Evolutionary conservation across 805 yeast species (phyloP).

Genomic region (Ogataea paradorogensis): DNA sequence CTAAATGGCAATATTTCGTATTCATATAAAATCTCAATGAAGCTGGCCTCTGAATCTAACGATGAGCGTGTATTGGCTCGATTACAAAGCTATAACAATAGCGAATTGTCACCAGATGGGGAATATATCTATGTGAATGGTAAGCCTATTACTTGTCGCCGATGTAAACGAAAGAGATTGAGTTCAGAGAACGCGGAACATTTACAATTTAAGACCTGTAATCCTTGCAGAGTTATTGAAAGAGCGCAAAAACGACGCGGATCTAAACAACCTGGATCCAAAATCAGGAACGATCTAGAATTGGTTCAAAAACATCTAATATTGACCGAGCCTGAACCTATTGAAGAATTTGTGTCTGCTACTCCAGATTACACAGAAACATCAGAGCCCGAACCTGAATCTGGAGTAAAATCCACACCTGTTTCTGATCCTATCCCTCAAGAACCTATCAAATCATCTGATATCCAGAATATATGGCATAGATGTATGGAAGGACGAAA

Average conservation of each 20-base stretch:
- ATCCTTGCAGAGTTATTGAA: slow-evolving; percentile 55
- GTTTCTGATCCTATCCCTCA: not conserved
- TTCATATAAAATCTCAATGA: slow-evolving; percentile 9
- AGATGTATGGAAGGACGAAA: slow-evolving; percentile 3
- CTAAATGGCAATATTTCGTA: slow-evolving; percentile 5
- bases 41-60: slow-evolving; percentile 19
- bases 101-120: slow-evolving; percentile 11
- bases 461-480: not conserved
- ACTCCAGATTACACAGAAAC: slow-evolving; percentile 1
- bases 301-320: slow-evolving; percentile 12
- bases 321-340: not conserved
- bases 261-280: slow-evolving; percentile 22
- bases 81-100: slow-evolving; percentile 14
- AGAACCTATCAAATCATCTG: not conserved
- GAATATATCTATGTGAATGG: slow-evolving; percentile 29
- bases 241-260: slow-evolving; percentile 37
- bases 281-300: slow-evolving; percentile 19
- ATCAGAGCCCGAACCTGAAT: not conserved
- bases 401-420: not conserved
- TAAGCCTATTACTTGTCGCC: slow-evolving; percentile 46
- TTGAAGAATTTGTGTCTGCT: slow-evolving; percentile 1
- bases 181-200: slow-evolving; percentile 56
- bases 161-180: slow-evolving; percentile 55
- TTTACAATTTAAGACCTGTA: slow-evolving; percentile 55
- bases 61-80: slow-evolving; percentile 18